Evolutionary conservation across 345 rosid species (phyloP), one percentile per base, ranked within the genome.

Genomic region (Geranium rotundifolium): DNA sequence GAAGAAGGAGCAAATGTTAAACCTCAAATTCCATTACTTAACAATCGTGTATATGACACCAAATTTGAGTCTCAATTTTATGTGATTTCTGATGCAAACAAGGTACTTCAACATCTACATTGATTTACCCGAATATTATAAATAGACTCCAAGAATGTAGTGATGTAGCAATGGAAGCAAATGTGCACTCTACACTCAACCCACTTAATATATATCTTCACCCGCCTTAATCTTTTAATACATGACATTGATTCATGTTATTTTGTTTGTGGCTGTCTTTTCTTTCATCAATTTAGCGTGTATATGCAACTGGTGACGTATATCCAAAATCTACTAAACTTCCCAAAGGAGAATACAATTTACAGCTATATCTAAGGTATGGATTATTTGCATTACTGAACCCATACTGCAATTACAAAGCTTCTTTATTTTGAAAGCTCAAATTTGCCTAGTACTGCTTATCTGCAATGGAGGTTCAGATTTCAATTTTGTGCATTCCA

Each of bases 11-110:
- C 97, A 69, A 87, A 85, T 79, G 86, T 88, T 39, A 86, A 79
- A 74, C 97, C 99, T 29, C 76, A 80, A 58, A 79, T 93, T 70
- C 99, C 99, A 5, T 71, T 93, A 67, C 85, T 93, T 66, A 93
- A 90, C 77, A 81, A 85, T 80, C 96, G 99, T 64, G 81, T 93
- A 65, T 93, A 93, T 76, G 99, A 93, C 81, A 90, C 82, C 61
- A 93, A 88, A 80, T 93, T 90, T 67, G 97, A 93, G 79, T 93
- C 97, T 20, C 99, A 93, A 60, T 90, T 90, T 82, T 93, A 82
- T 75, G 81, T 90, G 89, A 86, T 93, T 78, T 88, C 91, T 63
- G 99, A 93, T 64, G 20, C 79, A 37, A 93, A 93, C 82, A 90
- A 93, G 99, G 99, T 93, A 76, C 63, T 60, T 29, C 5, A n/a